Evolutionary conservation across 1,284 basidiomycete genomes (phyloP), one percentile per base, ranked within the genome.

Genomic region (Abortiporus biennis): DNA sequence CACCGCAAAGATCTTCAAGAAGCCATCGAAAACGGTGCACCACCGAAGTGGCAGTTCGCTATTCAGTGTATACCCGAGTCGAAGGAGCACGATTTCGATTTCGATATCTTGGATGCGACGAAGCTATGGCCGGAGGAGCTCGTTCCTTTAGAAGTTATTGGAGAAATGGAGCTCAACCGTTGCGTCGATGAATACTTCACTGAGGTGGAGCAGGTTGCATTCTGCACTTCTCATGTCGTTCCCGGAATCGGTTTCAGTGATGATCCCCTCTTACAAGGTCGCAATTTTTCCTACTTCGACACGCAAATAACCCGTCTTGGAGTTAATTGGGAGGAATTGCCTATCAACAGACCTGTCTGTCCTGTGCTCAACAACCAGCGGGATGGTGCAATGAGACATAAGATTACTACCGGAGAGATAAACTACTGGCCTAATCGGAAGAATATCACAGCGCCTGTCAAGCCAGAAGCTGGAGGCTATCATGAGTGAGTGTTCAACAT

Each of bases 281-380:
- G 90, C 32, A 88, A 89, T 63, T 92, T 92, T 63, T 85, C 80
- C 0, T 92, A 91, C 64, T 78, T 83, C 50, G 87, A 90, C 58
- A 91, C 87, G 0, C 85, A 89, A 54, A 69, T 89, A 36, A 72
- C 76, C 2, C 74, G 87, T 23, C 63, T 91, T 4, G 90, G 90
- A 15, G 63, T 85, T 3, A 85, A 85, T 50, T 85, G 79, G 70
- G 68, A 83, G 57, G 50, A 78, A 69, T 65, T 92, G 20, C 89
- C 89, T 3, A 88, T 92, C 52, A 92, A 92, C 60, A 72, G 81
- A 29, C 85, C 88, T 1, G 64, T 90, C 2, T 92, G 89, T 53
- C 89, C 89, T 0, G 80, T 90, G 37, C 64, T 84, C 61, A 88
- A 80, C 54, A 75, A 79, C 47, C 71, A 83, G 42, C 77, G 85